Percentiles rank a stretch among this genome's conserved stretches.
phyloP scores from a whole-genome alignment of 768 basidiomycete genomes.

The Kwoniella heveanensis region DNA sequence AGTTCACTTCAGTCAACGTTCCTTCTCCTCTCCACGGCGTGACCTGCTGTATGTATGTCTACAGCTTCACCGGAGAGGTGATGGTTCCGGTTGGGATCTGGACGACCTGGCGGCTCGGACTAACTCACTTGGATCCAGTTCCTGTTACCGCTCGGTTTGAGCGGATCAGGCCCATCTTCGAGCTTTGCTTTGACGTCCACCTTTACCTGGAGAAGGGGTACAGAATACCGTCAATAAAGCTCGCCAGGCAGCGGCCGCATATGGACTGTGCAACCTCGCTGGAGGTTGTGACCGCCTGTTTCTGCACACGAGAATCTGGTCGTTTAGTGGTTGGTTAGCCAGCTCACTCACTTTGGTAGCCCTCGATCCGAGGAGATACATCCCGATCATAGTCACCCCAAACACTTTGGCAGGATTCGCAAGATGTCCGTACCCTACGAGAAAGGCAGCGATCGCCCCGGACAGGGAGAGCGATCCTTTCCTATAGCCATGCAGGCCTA shows the following conservation, averaged over 20 bases:
- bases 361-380: slow-evolving; percentile 70
- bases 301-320: too few species aligned
- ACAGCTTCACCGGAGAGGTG: too few species aligned
- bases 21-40: too few species aligned
- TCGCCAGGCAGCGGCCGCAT: too few species aligned
- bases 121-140: slow-evolving; percentile 70
- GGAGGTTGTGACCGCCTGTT: too few species aligned
- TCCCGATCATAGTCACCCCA: slow-evolving; percentile 50
- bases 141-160: slow-evolving; percentile 69
- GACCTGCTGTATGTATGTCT: too few species aligned
- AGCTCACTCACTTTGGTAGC: slow-evolving; percentile 80
- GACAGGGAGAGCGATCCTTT: slow-evolving; percentile 74
- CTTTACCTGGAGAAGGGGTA: slow-evolving; percentile 58
- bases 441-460: slow-evolving; percentile 75
- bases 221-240: too few species aligned
- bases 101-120: too few species aligned
- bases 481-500: slow-evolving; percentile 70
- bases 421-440: slow-evolving; percentile 74
- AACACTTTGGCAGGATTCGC: slow-evolving; percentile 53
- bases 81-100: too few species aligned
- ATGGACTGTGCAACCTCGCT: too few species aligned
- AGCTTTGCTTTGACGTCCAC: slow-evolving; percentile 67
- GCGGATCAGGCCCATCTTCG: slow-evolving; percentile 65
- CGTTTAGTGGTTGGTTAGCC: too few species aligned
- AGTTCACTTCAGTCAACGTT: too few species aligned